Evolutionary conservation across 2,329 filamentous ascomycete genomes (phyloP).

Genomic region (Furcasterigmium sp.): DNA sequence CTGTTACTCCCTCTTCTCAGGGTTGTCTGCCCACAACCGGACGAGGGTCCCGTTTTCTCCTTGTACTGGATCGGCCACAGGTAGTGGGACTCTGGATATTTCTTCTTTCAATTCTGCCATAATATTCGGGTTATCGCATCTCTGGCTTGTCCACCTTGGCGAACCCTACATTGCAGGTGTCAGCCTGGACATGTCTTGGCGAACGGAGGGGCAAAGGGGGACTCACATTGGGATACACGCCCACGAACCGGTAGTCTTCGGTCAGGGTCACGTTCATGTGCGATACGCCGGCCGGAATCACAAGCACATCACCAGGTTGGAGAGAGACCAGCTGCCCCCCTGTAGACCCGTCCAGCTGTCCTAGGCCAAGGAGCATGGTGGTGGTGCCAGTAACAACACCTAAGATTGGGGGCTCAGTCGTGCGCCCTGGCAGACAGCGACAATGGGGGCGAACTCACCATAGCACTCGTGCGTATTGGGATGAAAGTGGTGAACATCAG

Average conservation of each 20-base stretch:
- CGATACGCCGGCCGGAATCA: slow-evolving; percentile 15
- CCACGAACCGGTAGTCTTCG: slow-evolving; percentile 15
- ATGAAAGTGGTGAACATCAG: slow-evolving; percentile 15
- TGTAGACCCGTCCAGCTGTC: background rate
- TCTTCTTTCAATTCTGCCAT: background rate
- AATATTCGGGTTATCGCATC: background rate
- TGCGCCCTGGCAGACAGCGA: background rate
- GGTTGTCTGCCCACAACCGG: background rate
- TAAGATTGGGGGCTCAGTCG: background rate
- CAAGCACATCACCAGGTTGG: slow-evolving; percentile 13
- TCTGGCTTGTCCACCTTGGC: background rate
- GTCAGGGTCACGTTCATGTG: slow-evolving; percentile 8
- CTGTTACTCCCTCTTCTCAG: background rate
- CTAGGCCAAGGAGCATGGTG: background rate
- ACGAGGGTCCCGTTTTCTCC: background rate
- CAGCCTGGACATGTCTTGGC: too few relatives aligned
- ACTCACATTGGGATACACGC: slow-evolving; percentile 12
- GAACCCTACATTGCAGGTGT: background rate
- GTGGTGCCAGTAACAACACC: background rate
- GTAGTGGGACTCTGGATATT: background rate
- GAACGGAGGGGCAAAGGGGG: background rate
- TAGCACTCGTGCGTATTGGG: slow-evolving; percentile 18
- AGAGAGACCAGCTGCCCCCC: background rate
- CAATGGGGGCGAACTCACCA: slow-evolving; percentile 5
- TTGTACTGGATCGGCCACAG: background rate